Evolutionary conservation across 345 rosid genomes (phyloP).

Genomic region (Populus euphratica): DNA sequence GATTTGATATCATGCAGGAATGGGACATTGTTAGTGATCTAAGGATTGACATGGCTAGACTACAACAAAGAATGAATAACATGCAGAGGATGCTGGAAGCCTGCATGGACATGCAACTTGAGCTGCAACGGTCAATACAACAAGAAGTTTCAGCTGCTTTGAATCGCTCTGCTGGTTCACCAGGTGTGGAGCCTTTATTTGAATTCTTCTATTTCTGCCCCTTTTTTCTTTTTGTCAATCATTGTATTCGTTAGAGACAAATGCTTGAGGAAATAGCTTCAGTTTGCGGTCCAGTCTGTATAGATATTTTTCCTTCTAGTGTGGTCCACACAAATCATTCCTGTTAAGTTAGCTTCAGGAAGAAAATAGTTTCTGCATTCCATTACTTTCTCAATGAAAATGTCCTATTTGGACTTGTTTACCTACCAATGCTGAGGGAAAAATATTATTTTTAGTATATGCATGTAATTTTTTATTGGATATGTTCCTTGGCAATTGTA

Average conservation of each 20-base stretch:
- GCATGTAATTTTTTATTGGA: not conserved
- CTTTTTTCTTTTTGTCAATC: not conserved
- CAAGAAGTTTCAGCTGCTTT: conserved; percentile 89
- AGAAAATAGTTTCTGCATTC: not conserved
- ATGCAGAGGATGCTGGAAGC: conserved; percentile 89
- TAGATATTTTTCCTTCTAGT: not conserved
- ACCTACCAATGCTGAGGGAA: not conserved
- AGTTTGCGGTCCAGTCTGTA: not conserved
- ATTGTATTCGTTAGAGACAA: not conserved
- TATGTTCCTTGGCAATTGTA: not conserved
- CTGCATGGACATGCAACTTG: conserved; percentile 99
- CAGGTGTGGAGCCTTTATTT: conserved; percentile 40
- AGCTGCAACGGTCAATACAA: conserved; percentile 82
- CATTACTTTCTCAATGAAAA: not conserved
- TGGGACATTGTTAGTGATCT: conserved; percentile 78
- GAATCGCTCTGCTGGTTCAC: conserved; percentile 49
- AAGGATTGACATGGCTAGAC: conserved; percentile 86
- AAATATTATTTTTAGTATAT: not conserved
- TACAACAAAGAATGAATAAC: conserved; percentile 91
- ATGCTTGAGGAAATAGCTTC: not conserved
- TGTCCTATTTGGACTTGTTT: not conserved
- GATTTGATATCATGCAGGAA: conserved; percentile 47
- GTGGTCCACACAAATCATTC: not conserved
- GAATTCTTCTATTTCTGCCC: not conserved
- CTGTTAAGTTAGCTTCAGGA: not conserved